Evolutionary conservation across 2,329 filamentous ascomycete genomes (phyloP).

Genomic region (Colletotrichum scovillei): DNA sequence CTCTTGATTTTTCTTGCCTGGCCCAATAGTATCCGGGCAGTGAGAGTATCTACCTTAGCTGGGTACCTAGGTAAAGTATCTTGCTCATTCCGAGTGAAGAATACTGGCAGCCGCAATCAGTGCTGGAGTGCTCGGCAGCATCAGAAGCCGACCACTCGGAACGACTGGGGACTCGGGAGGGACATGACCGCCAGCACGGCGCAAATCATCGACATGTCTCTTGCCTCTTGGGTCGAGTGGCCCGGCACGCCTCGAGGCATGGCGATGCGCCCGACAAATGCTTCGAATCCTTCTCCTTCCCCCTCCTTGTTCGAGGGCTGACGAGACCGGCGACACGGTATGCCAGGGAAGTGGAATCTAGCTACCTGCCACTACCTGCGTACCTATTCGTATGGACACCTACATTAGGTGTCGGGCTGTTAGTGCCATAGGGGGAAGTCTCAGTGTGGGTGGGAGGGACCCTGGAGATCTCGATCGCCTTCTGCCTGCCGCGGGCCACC

Average conservation of each 20-base stretch:
- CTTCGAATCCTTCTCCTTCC: background rate
- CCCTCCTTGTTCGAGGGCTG: too few relatives aligned
- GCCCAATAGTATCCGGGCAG: background rate
- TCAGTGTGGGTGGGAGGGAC: constrained; percentile 8
- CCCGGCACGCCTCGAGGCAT: background rate
- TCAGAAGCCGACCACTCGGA: background rate
- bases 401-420: too few relatives aligned
- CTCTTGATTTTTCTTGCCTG: background rate
- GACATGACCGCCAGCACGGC: background rate
- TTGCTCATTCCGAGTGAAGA: too few relatives aligned
- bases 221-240: background rate
- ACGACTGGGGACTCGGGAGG: background rate
- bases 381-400: background rate
- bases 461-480: constrained; percentile 29
- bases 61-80: too few relatives aligned
- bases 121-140: background rate
- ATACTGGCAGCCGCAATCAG: background rate
- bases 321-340: background rate
- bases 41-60: background rate
- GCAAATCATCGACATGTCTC: background rate
- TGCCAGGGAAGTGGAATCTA: constrained; percentile 19
- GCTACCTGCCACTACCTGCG: too few relatives aligned
- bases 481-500: background rate
- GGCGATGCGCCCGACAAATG: background rate
- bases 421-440: too few relatives aligned